Conservation (phyloP, 768 basidiomycete genomes). For the Suillus luteus region DNA sequence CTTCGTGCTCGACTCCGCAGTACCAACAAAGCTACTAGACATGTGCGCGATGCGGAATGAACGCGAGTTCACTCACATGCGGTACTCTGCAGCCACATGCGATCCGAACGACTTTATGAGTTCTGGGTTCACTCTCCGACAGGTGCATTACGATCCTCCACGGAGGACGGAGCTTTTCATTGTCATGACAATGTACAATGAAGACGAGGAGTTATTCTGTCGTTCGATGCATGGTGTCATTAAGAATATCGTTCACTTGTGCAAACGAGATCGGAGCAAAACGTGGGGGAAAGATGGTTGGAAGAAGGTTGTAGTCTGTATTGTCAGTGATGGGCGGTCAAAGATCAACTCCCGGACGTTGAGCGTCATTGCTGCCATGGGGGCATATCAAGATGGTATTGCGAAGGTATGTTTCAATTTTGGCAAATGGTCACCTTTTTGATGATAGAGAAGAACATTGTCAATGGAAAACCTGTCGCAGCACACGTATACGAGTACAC, state of each 20-base stretch:
- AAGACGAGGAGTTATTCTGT: conserved; percentile 87
- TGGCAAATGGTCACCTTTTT: conserved; percentile 1
- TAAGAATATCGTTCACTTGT: conserved; percentile 89
- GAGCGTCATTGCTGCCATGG: conserved; percentile 90
- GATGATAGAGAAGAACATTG: conserved; percentile 51
- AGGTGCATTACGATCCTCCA: conserved; percentile 89
- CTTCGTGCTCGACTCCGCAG: conserved; percentile 86
- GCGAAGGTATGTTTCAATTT: conserved; percentile 60
- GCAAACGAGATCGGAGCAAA: conserved; percentile 82
- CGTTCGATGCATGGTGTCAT: conserved; percentile 96
- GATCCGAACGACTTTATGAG: conserved; percentile 92
- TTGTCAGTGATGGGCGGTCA: conserved; percentile 82
- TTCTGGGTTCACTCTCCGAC: conserved; percentile 82
- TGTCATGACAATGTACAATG: conserved; percentile 99
- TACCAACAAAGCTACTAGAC: conserved; percentile 88
- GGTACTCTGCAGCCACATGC: conserved; percentile 93
- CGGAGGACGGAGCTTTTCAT: conserved; percentile 93
- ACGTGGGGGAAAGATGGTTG: conserved; percentile 98
- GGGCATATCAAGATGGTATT: conserved; percentile 92
- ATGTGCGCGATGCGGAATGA: conserved; percentile 77
- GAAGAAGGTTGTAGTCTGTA: conserved; percentile 97
- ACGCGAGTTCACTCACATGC: conserved; percentile 94
- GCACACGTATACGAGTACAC: conserved; percentile 96
- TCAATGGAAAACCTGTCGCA: conserved; percentile 80
- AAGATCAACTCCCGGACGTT: conserved; percentile 86